phyloP scores from a whole-genome alignment of 164 flowering plant genomes.

The Sextonia rubra region DNA sequence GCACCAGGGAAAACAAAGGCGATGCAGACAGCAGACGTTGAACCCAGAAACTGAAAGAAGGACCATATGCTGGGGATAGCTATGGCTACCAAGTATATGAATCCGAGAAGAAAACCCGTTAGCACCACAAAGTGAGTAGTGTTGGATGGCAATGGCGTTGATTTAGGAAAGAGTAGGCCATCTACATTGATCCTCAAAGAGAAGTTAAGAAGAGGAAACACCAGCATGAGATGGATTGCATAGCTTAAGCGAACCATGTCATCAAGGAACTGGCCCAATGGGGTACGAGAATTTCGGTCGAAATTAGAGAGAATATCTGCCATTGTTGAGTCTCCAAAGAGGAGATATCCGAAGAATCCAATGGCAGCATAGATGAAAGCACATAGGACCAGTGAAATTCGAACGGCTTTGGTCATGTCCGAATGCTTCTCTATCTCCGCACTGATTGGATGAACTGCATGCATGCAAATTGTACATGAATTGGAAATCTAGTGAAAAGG shows the following conservation, averaged over 20 bases:
- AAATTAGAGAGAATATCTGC: constrained; percentile 77
- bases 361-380: constrained; percentile 54
- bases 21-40: constrained; percentile 68
- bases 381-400: constrained; percentile 62
- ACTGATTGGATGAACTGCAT: constrained; percentile 84
- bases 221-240: constrained; percentile 77
- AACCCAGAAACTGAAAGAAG: constrained; percentile 80
- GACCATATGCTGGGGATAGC: constrained; percentile 83
- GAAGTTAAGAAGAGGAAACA: constrained; percentile 81
- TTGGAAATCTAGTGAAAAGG: not conserved
- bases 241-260: constrained; percentile 73
- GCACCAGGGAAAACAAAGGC: constrained; percentile 90
- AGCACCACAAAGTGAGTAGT: constrained; percentile 40
- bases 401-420: constrained; percentile 55
- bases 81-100: constrained; percentile 55
- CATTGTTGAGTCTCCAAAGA: constrained; percentile 77
- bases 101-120: constrained; percentile 36
- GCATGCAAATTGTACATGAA: not conserved
- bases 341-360: constrained; percentile 75
- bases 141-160: constrained; percentile 34
- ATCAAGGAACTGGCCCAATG: constrained; percentile 44
- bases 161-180: constrained; percentile 60
- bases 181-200: constrained; percentile 63
- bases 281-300: constrained; percentile 38
- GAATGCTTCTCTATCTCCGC: constrained; percentile 55